Evolutionary conservation across 768 basidiomycete genomes (phyloP).

Genomic region (Trametes villosa): DNA sequence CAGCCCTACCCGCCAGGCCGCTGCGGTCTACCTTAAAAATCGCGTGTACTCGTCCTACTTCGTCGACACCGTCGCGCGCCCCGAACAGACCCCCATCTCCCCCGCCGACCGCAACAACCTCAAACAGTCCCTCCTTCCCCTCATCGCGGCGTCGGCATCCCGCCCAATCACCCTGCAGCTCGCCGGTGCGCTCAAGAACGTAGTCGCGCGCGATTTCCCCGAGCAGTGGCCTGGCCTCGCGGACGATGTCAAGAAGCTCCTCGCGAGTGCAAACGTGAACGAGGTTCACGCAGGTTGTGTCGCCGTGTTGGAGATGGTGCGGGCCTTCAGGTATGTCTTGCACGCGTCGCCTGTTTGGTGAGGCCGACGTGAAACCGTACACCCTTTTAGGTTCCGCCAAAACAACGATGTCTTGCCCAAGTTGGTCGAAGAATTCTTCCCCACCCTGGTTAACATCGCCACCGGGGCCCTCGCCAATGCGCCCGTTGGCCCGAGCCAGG

Average conservation of each 20-base stretch:
- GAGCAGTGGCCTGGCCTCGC: slow-evolving; percentile 72
- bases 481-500: slow-evolving; percentile 60
- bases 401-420: slow-evolving; percentile 59
- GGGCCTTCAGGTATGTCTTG: slow-evolving; percentile 71
- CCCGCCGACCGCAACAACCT: slow-evolving; percentile 75
- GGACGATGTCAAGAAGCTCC: slow-evolving; percentile 66
- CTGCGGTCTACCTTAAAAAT: slow-evolving; percentile 90
- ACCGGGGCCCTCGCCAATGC: slow-evolving; percentile 67
- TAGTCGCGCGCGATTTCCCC: slow-evolving; percentile 80
- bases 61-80: slow-evolving; percentile 52
- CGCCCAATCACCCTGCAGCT: slow-evolving; percentile 77
- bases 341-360: too few relatives aligned
- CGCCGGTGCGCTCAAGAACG: slow-evolving; percentile 69
- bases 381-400: slow-evolving; percentile 65
- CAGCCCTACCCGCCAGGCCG: slow-evolving; percentile 83
- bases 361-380: background rate
- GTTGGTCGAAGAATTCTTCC: slow-evolving; percentile 69
- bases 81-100: slow-evolving; percentile 67
- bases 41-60: slow-evolving; percentile 73
- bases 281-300: slow-evolving; percentile 85
- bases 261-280: slow-evolving; percentile 64
- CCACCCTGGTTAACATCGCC: slow-evolving; percentile 76
- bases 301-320: slow-evolving; percentile 75
- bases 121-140: slow-evolving; percentile 64
- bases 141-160: slow-evolving; percentile 71